These are phyloP conservation scores for Boletus bicolor DNA, from an alignment of 768 basidiomycete genomes.

Conservation along the genomic window DNA sequence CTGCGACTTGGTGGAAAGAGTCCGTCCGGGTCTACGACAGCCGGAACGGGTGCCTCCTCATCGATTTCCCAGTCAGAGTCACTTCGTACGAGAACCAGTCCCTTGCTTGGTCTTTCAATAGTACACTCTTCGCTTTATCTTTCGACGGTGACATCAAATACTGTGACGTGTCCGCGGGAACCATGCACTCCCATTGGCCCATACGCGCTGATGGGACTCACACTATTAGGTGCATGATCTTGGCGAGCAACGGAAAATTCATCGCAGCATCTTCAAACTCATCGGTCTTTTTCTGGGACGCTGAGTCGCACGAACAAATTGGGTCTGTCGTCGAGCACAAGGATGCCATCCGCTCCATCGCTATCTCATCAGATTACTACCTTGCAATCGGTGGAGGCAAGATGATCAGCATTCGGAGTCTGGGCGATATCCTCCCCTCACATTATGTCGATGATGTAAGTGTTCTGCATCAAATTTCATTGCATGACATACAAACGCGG, in stretches of 20 bases:
- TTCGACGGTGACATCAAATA: constrained; percentile 7
- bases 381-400: constrained; percentile 5
- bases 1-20: constrained; percentile 13
- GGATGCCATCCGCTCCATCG: constrained; percentile 1
- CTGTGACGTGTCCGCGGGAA: background rate
- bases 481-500: background rate
- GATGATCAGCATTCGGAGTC: background rate
- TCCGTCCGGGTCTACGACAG: constrained; percentile 12
- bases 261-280: constrained; percentile 2
- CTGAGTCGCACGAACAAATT: background rate
- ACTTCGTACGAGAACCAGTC: constrained; percentile 10
- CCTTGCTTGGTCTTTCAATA: constrained; percentile 5
- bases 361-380: constrained; percentile 7
- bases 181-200: background rate
- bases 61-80: constrained; percentile 8
- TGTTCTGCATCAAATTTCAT: background rate
- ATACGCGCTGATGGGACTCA: background rate
- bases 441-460: constrained; percentile 6
- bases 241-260: constrained; percentile 12
- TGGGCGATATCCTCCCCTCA: constrained; percentile 5
- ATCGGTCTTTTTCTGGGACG: constrained; percentile 11
- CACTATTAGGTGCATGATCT: constrained; percentile 1
- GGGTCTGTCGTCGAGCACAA: constrained; percentile 5
- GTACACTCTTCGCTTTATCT: constrained; percentile 9
- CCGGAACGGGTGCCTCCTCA: constrained; percentile 2